Base-by-base conservation (phyloP, 2,329 filamentous ascomycete species). In the Cercospora zeina region DNA sequence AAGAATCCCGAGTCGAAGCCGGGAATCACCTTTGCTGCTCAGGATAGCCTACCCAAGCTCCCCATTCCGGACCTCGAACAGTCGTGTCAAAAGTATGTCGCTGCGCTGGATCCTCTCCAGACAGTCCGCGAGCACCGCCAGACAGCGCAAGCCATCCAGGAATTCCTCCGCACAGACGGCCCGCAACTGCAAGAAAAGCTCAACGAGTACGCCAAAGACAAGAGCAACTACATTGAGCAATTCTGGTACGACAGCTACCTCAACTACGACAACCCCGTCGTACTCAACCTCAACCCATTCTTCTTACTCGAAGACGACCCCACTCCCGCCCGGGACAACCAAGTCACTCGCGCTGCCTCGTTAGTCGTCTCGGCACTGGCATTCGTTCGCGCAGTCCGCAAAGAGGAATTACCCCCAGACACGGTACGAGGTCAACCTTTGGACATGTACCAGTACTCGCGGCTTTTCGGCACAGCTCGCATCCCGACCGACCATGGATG, bases 171-270 rank as follows among this genome's bases (percentile, higher is more conserved):
- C 69, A 80, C 83, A 0, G 93, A 97, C 66, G 95, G 95, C 0
- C 90, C 89, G 0, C 86, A 89, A 50, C 78, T 99, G 53, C 93
- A 99, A 74, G 91, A 95, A 64, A 93, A 89, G 76, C 78, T 97
- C 61, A 95, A 93, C 80, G 87, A 88, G 71, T 99, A 97, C 80
- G 93, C 95, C 8, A 87, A 86, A 54, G 91, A 89, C 49, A 93
- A 93, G 78, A 91, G 91, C 37, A 97, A 93, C 77, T 99, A 97
- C 74, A 97, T 99, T 70, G 95, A 97, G 75, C 95, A 99, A 72
- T 99, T 99, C 71, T 99, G 93, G 95, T 97, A 97, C 75, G 95
- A 99, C 76, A 97, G 95, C 31, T 99, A 97, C 74, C 83, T 99
- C 66, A 97, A 97, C 78, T 99, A 89, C 74, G 95, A 97, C 75